Conservation (phyloP, 805 yeast genomes). For the Yamadazyma philogaea region DNA sequence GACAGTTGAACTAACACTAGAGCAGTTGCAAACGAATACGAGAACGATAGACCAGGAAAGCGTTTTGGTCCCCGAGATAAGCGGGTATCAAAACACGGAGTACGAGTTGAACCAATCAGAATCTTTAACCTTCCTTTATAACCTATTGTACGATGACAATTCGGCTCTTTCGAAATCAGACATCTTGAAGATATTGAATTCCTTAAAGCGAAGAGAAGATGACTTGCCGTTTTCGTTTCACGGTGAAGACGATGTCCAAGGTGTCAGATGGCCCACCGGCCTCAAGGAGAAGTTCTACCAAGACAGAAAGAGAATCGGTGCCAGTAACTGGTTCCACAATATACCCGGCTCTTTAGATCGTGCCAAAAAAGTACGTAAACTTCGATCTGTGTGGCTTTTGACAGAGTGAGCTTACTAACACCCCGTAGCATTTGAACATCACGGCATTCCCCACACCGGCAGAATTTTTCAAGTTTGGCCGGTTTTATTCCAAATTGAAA, state of each 20-base stretch:
- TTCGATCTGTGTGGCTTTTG: not conserved
- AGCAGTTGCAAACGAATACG: slow-evolving; percentile 5
- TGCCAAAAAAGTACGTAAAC: slow-evolving; percentile 34
- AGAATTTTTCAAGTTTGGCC: slow-evolving; percentile 37
- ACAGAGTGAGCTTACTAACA: slow-evolving; percentile 3
- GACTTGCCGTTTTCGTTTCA: slow-evolving; percentile 27
- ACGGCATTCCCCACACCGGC: slow-evolving; percentile 18
- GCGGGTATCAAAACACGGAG: slow-evolving; percentile 18
- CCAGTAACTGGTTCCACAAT: slow-evolving; percentile 37
- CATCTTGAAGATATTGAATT: slow-evolving; percentile 32
- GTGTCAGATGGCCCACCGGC: slow-evolving; percentile 35
- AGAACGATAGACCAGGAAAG: slow-evolving; percentile 1
- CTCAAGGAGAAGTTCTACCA: slow-evolving; percentile 28
- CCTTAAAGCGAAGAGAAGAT: slow-evolving; percentile 36
- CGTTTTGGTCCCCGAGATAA: not conserved
- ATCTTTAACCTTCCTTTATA: slow-evolving; percentile 38
- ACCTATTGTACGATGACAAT: slow-evolving; percentile 35
- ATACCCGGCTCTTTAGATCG: slow-evolving; percentile 31
- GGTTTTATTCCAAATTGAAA: slow-evolving; percentile 41
- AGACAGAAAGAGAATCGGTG: slow-evolving; percentile 35
- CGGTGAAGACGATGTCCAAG: slow-evolving; percentile 30
- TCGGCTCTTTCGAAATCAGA: slow-evolving; percentile 34
- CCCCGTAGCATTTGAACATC: slow-evolving; percentile 20
- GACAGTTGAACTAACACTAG: slow-evolving; percentile 11
- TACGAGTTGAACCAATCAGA: slow-evolving; percentile 41